Conservation (phyloP, 2,329 filamentous ascomycete species). For the Biscogniauxia sp. region DNA sequence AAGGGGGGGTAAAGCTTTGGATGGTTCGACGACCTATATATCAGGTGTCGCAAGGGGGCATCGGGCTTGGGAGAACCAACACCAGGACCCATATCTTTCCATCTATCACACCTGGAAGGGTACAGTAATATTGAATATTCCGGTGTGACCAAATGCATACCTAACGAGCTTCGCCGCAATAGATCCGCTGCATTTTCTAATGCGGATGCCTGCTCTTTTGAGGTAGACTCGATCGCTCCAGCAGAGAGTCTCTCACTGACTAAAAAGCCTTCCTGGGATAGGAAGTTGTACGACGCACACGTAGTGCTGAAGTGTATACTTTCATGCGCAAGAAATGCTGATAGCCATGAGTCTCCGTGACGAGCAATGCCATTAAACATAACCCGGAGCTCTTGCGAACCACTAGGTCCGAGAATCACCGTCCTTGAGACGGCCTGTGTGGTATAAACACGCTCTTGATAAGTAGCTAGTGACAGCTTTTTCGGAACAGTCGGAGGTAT, state of each 20-base stretch:
- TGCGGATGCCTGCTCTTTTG: conserved; percentile 9
- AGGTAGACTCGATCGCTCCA: conserved; percentile 20
- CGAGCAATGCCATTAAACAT: conserved; percentile 27
- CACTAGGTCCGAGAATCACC: conserved; percentile 24
- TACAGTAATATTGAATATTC: conserved; percentile 32
- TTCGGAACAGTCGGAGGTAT: conserved; percentile 6
- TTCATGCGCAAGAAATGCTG: conserved; percentile 22
- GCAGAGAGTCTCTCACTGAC: conserved; percentile 19
- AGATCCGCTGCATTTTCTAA: conserved; percentile 24
- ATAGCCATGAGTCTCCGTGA: conserved; percentile 23
- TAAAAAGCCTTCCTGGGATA: conserved; percentile 11
- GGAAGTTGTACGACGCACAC: conserved; percentile 27
- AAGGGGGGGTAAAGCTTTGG: conserved; percentile 17
- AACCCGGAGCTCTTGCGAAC: conserved; percentile 19
- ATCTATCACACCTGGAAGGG: conserved; percentile 21
- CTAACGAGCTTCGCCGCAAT: conserved; percentile 20
- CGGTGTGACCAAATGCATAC: conserved; percentile 23
- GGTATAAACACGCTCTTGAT: conserved; percentile 23
- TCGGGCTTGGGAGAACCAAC: conserved; percentile 7
- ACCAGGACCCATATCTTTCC: conserved; percentile 21
- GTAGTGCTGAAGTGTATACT: conserved; percentile 22
- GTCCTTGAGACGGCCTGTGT: conserved; percentile 24
- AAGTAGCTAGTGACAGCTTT: conserved; percentile 23
- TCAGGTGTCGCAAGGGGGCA: conserved; percentile 22
- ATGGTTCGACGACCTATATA: conserved; percentile 22